Evolutionary conservation across 805 yeast genomes (phyloP), one percentile per base, ranked within the genome.

Genomic region (Candida rishiriensis): DNA sequence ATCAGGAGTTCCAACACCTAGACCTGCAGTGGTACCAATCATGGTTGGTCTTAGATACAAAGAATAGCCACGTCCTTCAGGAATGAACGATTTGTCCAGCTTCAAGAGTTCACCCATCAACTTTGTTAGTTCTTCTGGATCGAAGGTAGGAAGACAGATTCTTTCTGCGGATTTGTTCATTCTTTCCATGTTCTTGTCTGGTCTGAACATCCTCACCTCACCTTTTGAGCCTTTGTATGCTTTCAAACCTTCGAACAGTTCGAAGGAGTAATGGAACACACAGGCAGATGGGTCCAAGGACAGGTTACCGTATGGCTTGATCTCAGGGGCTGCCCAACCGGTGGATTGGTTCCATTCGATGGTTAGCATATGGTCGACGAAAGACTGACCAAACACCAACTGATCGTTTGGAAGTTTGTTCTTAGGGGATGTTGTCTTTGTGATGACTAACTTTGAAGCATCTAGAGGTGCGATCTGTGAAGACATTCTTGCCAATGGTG

Each of bases 181-280:
- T 70, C 98, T 81, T 37, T 61, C 77, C 96, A 91, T 88, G 74
- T 91, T 91, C 77, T 75, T 86, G 65, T 88, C 87, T 36, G 95
- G 87, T 66, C 99, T 81, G 76, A 91, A 91, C 63, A 91, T 73
- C 59, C 96, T 78, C 61, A 89, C 66, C 49, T 82, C 66, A 49
- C 84, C 85, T 38, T 82, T 69, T 26, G 68, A 56, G 61, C 77
- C 85, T 49, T 69, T 69, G 76, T 90, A 91, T 12, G 97, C 97
- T 73, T 91, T 91, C 71, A 91, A 73, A 53, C 99, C 99, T 72
- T 91, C 99, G 55, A 91, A 93, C 48, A 91, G 77, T 67, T 88
- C 96, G 61, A 93, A 91, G 4, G 95, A 91, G 60, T 91, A 91
- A 72, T 91, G 99, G 70, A 91, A 81, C 30, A 90, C 98, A 64